Base-by-base conservation (phyloP, 2,329 filamentous ascomycete genomes). In the Alternaria rosae region DNA sequence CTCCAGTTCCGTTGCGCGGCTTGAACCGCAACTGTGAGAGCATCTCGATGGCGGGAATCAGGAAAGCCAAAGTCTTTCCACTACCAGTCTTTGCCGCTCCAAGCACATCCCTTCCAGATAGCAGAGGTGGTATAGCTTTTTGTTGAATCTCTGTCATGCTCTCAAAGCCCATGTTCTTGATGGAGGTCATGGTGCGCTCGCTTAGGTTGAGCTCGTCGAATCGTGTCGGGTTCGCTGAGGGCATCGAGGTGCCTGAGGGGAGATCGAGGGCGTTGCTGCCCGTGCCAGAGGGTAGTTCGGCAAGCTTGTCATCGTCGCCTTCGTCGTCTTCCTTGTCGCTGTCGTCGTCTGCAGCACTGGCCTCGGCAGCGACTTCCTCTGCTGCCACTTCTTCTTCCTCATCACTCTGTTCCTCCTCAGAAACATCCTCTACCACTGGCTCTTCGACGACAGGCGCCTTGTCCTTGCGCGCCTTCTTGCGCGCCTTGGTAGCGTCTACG, bases 91-190 rank as follows among this genome's bases (percentile, higher is more conserved):
- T 98, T 53, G 95, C 95, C 30, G 94, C 94, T 73, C 95, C 95
- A 45, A 99, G 87, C 21, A 98, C 92, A 82, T 98, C 94, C 76
- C 91, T 90, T 66, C 95, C 95, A 43, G 70, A 93, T 62, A 98
- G 85, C 48, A 96, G 84, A 20, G 94, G 93, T 5, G 94, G 94
- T 58, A 98, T 97, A 12, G 91, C 91, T 76, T 91, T 87, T 71
- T 89, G 87, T 80, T 98, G 95, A 70, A 98, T 97, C 78, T 95
- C 92, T 1, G 95, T 98, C 94, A 99, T 97, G 77, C 86, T 94
- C 75, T 91, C 90, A 78, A 98, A 97, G 13, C 92, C 92, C 94
- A 99, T 98, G 67, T 91, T 92, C 60, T 89, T 82, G 71, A 97
- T 93, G 9, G 93, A 94, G 82, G 91, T 89, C 86, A 94, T 91